Percentiles rank a stretch among this genome's conserved stretches.
These are phyloP conservation scores for Cenococcum geophilum DNA, from an alignment of 495 filamentous ascomycete species.

Conservation along the genomic window DNA sequence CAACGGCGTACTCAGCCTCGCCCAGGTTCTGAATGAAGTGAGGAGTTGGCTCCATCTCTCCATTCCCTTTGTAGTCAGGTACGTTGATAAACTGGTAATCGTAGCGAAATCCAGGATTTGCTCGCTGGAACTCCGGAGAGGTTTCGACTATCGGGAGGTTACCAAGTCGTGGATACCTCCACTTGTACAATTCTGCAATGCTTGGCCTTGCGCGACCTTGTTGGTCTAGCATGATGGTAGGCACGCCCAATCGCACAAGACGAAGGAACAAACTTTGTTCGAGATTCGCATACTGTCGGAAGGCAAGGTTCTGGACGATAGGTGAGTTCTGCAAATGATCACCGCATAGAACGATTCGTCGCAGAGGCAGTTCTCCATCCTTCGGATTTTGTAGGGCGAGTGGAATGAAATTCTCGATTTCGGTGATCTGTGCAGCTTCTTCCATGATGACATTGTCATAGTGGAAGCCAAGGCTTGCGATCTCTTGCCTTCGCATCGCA, in stretches of 20 bases:
- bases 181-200: slow-evolving; percentile 85
- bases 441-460: slow-evolving; percentile 99
- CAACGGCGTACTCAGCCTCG: slow-evolving; percentile 94
- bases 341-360: slow-evolving; percentile 85
- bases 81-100: slow-evolving; percentile 98
- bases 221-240: slow-evolving; percentile 80
- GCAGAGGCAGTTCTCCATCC: slow-evolving; percentile 65
- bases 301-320: slow-evolving; percentile 92
- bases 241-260: slow-evolving; percentile 82
- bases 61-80: slow-evolving; percentile 82
- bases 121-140: slow-evolving; percentile 63
- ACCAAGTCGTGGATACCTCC: slow-evolving; percentile 79
- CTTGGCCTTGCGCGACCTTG: slow-evolving; percentile 83
- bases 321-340: slow-evolving; percentile 97
- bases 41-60: slow-evolving; percentile 85
- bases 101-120: slow-evolving; percentile 87
- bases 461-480: slow-evolving; percentile 83
- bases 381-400: slow-evolving; percentile 79
- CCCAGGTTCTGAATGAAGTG: slow-evolving; percentile 97
- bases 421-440: slow-evolving; percentile 96
- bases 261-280: slow-evolving; percentile 93
- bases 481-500: slow-evolving; percentile 92
- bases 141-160: slow-evolving; percentile 70
- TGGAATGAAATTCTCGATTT: slow-evolving; percentile 95
- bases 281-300: slow-evolving; percentile 89